A percentile compares a stretch with the other conserved stretches of the same genome.
Evolutionary conservation across 2,329 filamentous ascomycete genomes (phyloP).

Genomic region (Dothideomycetes sp.): DNA sequence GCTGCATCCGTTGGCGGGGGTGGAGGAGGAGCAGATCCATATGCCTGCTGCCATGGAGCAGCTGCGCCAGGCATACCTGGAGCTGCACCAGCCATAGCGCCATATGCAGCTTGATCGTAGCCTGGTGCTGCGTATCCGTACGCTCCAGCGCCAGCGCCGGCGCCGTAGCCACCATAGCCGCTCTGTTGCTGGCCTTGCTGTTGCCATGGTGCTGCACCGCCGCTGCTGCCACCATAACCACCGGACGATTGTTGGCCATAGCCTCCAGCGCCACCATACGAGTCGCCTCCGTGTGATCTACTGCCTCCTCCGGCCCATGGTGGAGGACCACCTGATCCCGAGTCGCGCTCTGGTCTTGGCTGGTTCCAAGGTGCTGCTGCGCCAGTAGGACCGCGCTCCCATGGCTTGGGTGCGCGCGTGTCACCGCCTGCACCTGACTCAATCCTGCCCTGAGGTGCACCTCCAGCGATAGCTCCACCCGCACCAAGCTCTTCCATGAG

Average conservation of each 20-base stretch:
- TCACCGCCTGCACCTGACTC: constrained; percentile 54
- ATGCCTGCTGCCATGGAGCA: constrained; percentile 10
- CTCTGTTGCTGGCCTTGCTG: constrained; percentile 11
- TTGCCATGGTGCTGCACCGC: constrained; percentile 18
- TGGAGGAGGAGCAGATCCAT: constrained; percentile 33
- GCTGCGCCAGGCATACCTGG: constrained; percentile 4
- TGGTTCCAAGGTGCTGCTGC: constrained; percentile 30
- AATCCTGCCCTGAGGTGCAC: constrained; percentile 63
- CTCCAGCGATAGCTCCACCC: constrained; percentile 47
- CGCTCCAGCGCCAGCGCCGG: constrained; percentile 9
- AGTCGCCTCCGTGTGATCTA: constrained; percentile 9
- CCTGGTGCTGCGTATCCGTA: constrained; percentile 9
- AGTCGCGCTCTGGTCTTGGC: constrained; percentile 14
- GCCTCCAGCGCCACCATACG: constrained; percentile 9
- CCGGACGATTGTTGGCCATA: constrained; percentile 11
- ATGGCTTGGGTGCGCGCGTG: constrained; percentile 59
- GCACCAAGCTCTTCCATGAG: constrained; percentile 96
- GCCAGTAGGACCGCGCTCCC: constrained; percentile 77
- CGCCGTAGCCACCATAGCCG: constrained; percentile 12
- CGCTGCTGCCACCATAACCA: constrained; percentile 10
- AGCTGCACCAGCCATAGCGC: constrained; percentile 16
- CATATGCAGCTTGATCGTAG: constrained; percentile 18
- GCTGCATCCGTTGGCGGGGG: constrained; percentile 38
- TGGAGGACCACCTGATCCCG: constrained; percentile 19
- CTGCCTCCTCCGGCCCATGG: constrained; percentile 23